Conservation (phyloP, 768 basidiomycete species). For the Cystobasidium tubakii region DNA sequence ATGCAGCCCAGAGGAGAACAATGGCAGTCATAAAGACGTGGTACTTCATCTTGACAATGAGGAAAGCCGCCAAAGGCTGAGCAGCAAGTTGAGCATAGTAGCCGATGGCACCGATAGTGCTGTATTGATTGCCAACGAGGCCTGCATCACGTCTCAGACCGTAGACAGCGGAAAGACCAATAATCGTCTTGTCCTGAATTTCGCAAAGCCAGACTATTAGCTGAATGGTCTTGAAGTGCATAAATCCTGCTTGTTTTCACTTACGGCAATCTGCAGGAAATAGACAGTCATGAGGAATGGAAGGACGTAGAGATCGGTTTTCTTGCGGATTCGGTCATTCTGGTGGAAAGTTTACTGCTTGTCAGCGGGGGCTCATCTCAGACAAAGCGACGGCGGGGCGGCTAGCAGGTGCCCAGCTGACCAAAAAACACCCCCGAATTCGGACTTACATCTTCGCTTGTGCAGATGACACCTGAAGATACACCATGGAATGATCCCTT, state of each 20-base stretch:
- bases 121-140: conserved; percentile 43
- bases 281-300: conserved; percentile 47
- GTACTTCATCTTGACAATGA: conserved; percentile 37
- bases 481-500: background rate
- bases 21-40: conserved; percentile 38
- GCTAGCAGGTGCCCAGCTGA: background rate
- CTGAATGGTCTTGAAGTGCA: too few species aligned
- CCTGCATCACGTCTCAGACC: conserved; percentile 41
- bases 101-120: conserved; percentile 40
- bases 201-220: background rate
- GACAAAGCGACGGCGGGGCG: too few species aligned
- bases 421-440: background rate
- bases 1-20: conserved; percentile 42
- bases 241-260: too few species aligned
- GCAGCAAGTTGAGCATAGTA: conserved; percentile 40
- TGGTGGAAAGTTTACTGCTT: background rate
- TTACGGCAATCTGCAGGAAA: conserved; percentile 49
- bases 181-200: conserved; percentile 14
- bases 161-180: conserved; percentile 47
- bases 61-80: conserved; percentile 39
- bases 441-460: conserved; percentile 13
- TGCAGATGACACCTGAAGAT: conserved; percentile 7
- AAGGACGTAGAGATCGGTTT: conserved; percentile 46
- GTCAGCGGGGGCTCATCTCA: too few species aligned
- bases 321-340: conserved; percentile 42